These are phyloP conservation scores for Amborella trichopoda DNA, from an alignment of 164 flowering plant genomes.

Conservation along the genomic window DNA sequence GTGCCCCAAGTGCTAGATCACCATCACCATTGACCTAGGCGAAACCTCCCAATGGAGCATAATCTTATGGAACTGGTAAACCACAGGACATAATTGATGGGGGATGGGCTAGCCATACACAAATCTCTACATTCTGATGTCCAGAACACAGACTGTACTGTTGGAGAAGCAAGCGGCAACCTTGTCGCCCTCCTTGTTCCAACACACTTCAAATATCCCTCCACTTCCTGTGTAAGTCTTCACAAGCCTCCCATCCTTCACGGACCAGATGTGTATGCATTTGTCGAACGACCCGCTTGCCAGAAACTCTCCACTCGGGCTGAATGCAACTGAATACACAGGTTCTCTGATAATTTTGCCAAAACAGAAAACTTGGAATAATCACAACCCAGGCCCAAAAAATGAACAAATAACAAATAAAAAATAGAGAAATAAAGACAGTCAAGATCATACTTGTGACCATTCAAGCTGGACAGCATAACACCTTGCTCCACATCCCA, in stretches of 20 bases:
- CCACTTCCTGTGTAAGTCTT: constrained; percentile 67
- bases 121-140: constrained; percentile 81
- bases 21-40: too few species aligned
- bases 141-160: constrained; percentile 75
- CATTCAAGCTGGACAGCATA: constrained; percentile 52
- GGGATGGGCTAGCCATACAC: too few species aligned
- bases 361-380: neutral
- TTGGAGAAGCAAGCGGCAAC: constrained; percentile 85
- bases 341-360: constrained; percentile 56
- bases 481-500: constrained; percentile 80
- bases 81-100: too few species aligned
- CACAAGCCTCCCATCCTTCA: constrained; percentile 73
- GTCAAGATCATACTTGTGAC: constrained; percentile 53
- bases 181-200: constrained; percentile 92
- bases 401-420: neutral
- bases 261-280: constrained; percentile 76
- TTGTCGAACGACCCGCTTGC: constrained; percentile 87
- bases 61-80: too few species aligned
- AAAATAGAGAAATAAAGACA: neutral
- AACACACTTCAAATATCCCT: constrained; percentile 91
- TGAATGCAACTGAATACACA: constrained; percentile 88
- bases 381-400: neutral
- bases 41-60: too few species aligned
- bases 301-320: constrained; percentile 81
- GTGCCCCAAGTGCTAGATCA: too few species aligned